Evolutionary conservation across 441 rosid genomes (phyloP).

Genomic region (Arabidopsis lyrata): DNA sequence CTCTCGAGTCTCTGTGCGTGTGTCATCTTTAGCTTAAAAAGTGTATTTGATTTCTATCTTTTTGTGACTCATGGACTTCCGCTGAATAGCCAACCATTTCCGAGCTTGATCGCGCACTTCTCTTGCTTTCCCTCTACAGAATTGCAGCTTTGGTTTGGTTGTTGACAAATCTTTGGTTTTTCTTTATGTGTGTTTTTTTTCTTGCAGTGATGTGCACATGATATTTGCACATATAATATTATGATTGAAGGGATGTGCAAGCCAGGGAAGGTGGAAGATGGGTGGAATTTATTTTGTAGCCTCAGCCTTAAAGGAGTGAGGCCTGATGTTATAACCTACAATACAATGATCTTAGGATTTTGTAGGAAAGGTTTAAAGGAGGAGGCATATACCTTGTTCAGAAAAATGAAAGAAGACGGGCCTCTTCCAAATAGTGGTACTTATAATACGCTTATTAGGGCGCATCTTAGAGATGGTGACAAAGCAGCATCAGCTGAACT

Average conservation of each 20-base stretch:
- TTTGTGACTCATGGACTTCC: neutral
- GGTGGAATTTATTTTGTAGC: conserved; percentile 12
- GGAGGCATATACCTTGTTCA: conserved; percentile 28
- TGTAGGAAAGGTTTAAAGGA: neutral
- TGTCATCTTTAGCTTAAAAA: neutral
- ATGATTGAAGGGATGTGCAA: conserved; percentile 44
- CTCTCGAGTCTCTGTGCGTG: neutral
- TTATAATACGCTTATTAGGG: neutral
- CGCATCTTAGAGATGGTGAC: conserved; percentile 19
- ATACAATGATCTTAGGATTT: conserved; percentile 33
- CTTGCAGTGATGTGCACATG: neutral
- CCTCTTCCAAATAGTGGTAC: neutral
- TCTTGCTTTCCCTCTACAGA: neutral
- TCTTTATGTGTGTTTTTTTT: neutral
- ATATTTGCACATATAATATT: neutral
- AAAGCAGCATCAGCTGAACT: neutral
- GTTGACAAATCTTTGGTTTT: neutral
- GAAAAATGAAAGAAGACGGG: conserved; percentile 34
- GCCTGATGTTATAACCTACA: neutral
- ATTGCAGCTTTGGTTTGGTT: neutral
- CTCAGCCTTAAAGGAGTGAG: conserved; percentile 22
- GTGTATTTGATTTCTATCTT: too few species aligned
- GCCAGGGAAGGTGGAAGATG: conserved; percentile 25
- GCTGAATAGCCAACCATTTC: neutral
- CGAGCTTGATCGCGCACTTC: neutral